Conservation (phyloP, 2,329 filamentous ascomycete genomes). For the Colletotrichum melonis region DNA sequence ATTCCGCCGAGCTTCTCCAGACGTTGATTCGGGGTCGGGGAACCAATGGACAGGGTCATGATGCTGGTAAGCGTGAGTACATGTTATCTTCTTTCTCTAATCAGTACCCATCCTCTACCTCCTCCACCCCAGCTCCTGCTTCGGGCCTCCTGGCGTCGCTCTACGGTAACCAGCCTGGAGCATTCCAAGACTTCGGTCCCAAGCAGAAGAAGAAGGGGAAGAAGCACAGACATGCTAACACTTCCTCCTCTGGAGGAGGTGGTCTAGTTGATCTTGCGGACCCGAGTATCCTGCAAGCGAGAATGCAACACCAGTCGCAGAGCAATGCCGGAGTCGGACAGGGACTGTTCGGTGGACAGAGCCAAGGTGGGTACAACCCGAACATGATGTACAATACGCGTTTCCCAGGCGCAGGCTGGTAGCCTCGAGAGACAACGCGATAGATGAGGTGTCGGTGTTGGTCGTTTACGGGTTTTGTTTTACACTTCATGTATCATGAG, state of each 20-base stretch:
- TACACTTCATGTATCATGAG: slow-evolving; percentile 38
- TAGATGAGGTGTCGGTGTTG: slow-evolving; percentile 28
- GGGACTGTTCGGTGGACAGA: slow-evolving; percentile 88
- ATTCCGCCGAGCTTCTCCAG: slow-evolving; percentile 81
- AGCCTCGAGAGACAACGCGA: slow-evolving; percentile 13
- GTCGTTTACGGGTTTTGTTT: slow-evolving; percentile 31
- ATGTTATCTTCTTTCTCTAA: slow-evolving; percentile 93
- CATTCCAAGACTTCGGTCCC: slow-evolving; percentile 90
- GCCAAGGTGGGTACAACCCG: slow-evolving; percentile 94
- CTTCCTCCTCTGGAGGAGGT: slow-evolving; percentile 99
- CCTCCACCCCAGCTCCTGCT: slow-evolving; percentile 87
- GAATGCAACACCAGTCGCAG: slow-evolving; percentile 90
- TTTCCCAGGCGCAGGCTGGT: slow-evolving; percentile 40
- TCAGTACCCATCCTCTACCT: slow-evolving; percentile 84
- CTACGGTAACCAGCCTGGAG: slow-evolving; percentile 87
- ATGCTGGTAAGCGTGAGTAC: slow-evolving; percentile 98
- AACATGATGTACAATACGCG: slow-evolving; percentile 79
- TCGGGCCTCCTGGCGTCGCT: slow-evolving; percentile 91
- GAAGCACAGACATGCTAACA: slow-evolving; percentile 99
- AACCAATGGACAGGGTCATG: slow-evolving; percentile 78
- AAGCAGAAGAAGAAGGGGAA: slow-evolving; percentile 99
- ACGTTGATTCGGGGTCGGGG: slow-evolving; percentile 81
- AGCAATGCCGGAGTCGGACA: slow-evolving; percentile 87
- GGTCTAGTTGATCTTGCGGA: slow-evolving; percentile 99
- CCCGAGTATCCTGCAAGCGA: slow-evolving; percentile 99